Evolutionary conservation across 352 stramenopile species (phyloP), one percentile per base, ranked within the genome.

Genomic region (Pythium guiyangense): DNA sequence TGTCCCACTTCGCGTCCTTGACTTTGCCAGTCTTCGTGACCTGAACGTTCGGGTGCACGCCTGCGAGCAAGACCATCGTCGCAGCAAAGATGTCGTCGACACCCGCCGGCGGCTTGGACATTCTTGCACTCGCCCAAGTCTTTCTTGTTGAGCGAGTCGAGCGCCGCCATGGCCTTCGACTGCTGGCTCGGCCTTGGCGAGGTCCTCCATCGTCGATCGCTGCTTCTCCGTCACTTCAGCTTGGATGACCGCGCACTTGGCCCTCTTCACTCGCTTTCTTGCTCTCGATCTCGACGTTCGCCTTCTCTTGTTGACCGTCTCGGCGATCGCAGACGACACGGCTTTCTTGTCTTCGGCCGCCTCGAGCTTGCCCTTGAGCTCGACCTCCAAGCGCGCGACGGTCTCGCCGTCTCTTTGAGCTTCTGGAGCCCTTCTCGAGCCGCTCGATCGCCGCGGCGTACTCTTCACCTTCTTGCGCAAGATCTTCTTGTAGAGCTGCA

Each of bases 61-160:
- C 93, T 15, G 96, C 92, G 42, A 98, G 77, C 26, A 98, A 74
- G 35, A 97, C 88, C 94, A 98, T 98, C 9, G 84, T 94, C 8
- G 86, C 86, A 11, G 76, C 86, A 42, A 98, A 98, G 58, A 98
- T 90, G 52, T 98, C 95, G 61, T 98, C 95, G 27, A 98, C 91
- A 56, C 94, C 94, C 18, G 82, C 72, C 18, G 95, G 95, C 40
- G 94, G 94, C 62, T 97, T 98, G 44, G 81, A 88, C 95, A 98
- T 98, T 18, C 63, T 98, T 98, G 78, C 93, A 98, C 58, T 98
- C 92, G 47, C 91, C 92, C 3, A 98, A 72, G 75, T 98, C 93
- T 63, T 98, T 98, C 62, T 98, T 97, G 75, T 98, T 97, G 48
- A 98, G 72, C 20, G 94, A 98, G 54, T 98, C 92, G 0, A 98